Evolutionary conservation across 352 stramenopile species (phyloP).

Genomic region (Globisporangium splendens): DNA sequence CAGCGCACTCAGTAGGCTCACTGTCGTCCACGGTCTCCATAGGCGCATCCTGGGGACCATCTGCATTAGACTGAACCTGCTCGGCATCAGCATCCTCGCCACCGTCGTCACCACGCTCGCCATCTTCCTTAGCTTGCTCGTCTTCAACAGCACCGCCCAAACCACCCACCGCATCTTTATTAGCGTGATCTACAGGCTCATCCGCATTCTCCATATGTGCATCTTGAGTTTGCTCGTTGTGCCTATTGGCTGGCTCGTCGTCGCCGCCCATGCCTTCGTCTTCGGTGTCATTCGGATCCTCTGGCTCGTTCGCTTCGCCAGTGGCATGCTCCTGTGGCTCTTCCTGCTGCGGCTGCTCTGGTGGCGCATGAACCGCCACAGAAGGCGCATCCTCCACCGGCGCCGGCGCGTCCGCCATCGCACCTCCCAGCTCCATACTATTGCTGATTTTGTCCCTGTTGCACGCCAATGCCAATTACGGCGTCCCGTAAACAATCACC

Average conservation of each 20-base stretch:
- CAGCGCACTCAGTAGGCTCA: no score
- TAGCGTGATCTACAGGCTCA: no score
- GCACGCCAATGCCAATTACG: no score
- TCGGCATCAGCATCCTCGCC: neutral
- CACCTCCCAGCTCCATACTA: neutral
- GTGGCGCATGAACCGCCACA: neutral
- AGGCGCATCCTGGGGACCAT: no score
- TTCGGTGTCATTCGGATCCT: slow-evolving; percentile 4
- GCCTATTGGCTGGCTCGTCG: neutral
- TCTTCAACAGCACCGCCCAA: neutral
- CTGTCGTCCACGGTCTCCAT: no score
- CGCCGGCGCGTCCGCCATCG: neutral
- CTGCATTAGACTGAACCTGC: no score
- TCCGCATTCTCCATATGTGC: no score
- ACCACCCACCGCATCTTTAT: no score
- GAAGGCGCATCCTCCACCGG: no score
- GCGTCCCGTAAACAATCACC: no score
- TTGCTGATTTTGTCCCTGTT: neutral
- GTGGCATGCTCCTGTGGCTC: neutral
- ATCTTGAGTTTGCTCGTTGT: no score
- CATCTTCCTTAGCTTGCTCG: neutral
- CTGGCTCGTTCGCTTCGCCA: neutral
- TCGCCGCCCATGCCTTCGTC: neutral
- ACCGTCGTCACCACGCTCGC: neutral
- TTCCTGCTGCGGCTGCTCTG: neutral